These are phyloP conservation scores for Anastatica hierochuntica DNA, from an alignment of 345 rosid genomes.

Conservation along the genomic window DNA sequence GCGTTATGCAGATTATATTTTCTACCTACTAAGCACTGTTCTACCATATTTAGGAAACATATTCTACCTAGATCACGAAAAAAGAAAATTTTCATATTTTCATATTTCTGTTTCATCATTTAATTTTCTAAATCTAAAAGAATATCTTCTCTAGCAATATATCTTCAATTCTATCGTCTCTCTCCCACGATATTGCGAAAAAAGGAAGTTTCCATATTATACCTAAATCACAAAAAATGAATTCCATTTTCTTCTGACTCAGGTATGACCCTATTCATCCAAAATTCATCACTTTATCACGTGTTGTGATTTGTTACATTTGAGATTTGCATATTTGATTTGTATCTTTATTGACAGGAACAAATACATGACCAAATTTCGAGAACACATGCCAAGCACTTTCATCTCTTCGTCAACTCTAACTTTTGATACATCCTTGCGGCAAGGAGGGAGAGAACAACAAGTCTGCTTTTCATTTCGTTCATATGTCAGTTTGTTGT, in stretches of 20 bases:
- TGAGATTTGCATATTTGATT: not conserved
- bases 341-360: conserved; percentile 38
- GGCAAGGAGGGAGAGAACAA: not conserved
- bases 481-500: not conserved
- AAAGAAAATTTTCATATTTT: too few relatives aligned
- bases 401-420: conserved; percentile 35
- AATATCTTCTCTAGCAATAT: too few relatives aligned
- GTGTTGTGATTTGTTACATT: not conserved
- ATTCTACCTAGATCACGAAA: too few relatives aligned
- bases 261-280: not conserved
- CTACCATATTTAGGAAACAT: too few relatives aligned
- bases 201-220: too few relatives aligned
- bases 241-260: conserved; percentile 27
- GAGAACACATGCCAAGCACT: conserved; percentile 50
- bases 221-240: too few relatives aligned
- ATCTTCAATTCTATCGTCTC: too few relatives aligned
- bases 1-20: too few relatives aligned
- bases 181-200: too few relatives aligned
- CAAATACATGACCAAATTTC: conserved; percentile 72
- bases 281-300: not conserved
- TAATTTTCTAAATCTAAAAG: too few relatives aligned
- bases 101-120: too few relatives aligned
- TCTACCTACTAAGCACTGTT: too few relatives aligned
- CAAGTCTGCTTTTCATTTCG: not conserved
- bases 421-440: not conserved